Evolutionary conservation across 805 yeast species (phyloP).

Genomic region (Metahyphopichia silvanorum): DNA sequence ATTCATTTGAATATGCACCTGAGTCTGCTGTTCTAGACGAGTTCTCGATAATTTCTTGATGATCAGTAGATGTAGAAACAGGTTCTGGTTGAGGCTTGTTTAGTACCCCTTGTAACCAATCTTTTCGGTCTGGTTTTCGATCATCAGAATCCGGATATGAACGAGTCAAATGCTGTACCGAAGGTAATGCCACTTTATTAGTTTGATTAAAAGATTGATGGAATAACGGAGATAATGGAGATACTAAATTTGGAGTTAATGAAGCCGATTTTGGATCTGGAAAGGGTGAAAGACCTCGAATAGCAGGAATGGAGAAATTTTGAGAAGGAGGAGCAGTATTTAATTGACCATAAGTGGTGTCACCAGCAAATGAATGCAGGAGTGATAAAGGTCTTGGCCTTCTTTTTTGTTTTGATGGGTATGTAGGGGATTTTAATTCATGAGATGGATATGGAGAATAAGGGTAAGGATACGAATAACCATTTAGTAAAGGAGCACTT

Average conservation of each 20-base stretch:
- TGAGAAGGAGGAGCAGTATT: constrained; percentile 10
- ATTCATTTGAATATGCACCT: constrained; percentile 2
- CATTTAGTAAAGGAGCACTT: constrained; percentile 6
- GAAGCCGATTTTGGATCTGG: constrained; percentile 16
- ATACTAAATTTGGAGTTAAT: constrained; percentile 27
- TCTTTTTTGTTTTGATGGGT: constrained; percentile 33
- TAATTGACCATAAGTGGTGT: constrained; percentile 8
- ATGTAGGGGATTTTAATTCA: constrained; percentile 16
- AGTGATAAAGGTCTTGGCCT: constrained; percentile 39
- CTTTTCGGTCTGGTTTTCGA: too few species aligned
- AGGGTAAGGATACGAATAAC: not conserved
- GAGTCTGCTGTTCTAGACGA: constrained; percentile 6
- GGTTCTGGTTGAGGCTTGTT: not conserved
- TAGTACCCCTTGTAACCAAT: too few species aligned
- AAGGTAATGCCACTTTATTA: constrained; percentile 6
- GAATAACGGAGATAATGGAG: constrained; percentile 39
- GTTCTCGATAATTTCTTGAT: constrained; percentile 3
- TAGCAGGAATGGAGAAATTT: constrained; percentile 15
- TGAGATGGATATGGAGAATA: not conserved
- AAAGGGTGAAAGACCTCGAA: not conserved
- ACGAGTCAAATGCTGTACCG: too few species aligned
- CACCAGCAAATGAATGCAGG: constrained; percentile 26
- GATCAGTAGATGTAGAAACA: constrained; percentile 2
- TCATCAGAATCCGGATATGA: not conserved
- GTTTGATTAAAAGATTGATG: constrained; percentile 32